Percentiles rank a stretch among this genome's conserved stretches.
Evolutionary conservation across 2,329 filamentous ascomycete species (phyloP).

Genomic region (Claviceps spartinae): DNA sequence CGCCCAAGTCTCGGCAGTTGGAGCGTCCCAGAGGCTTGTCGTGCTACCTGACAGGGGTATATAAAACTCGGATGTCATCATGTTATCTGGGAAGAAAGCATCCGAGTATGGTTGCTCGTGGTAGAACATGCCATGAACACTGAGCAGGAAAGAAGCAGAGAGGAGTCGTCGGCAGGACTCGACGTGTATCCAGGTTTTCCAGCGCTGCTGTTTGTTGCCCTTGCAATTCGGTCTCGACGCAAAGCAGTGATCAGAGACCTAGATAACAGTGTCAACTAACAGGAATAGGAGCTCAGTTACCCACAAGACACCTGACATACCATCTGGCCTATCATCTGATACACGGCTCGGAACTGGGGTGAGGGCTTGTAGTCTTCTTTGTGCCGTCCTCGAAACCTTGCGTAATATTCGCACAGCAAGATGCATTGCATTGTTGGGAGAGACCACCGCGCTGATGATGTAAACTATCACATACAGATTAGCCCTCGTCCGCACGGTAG

Average conservation of each 20-base stretch:
- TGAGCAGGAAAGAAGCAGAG: conserved; percentile 42
- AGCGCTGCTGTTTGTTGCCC: conserved; percentile 21
- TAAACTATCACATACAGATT: conserved; percentile 22
- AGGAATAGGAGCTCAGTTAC: neutral
- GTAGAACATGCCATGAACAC: conserved; percentile 41
- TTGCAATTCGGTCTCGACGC: neutral
- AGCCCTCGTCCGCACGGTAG: neutral
- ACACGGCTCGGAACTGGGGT: conserved; percentile 34
- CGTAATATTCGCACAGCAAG: conserved; percentile 40
- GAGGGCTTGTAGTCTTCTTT: conserved; percentile 33
- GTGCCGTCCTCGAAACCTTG: conserved; percentile 38
- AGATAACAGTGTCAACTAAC: conserved; percentile 1
- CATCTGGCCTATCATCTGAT: conserved; percentile 41
- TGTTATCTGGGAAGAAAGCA: conserved; percentile 23
- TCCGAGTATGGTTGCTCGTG: conserved; percentile 32
- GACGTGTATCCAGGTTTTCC: conserved; percentile 37
- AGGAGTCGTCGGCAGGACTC: conserved; percentile 41
- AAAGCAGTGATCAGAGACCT: conserved; percentile 4
- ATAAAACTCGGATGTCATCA: conserved; percentile 20
- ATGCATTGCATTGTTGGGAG: conserved; percentile 39
- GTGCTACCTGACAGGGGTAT: conserved; percentile 35
- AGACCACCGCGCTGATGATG: conserved; percentile 24
- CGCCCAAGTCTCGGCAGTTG: conserved; percentile 32
- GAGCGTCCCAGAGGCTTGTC: conserved; percentile 35
- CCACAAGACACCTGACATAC: conserved; percentile 25